phyloP scores from a whole-genome alignment of 352 stramenopile species.

The Globisporangium lucens region DNA sequence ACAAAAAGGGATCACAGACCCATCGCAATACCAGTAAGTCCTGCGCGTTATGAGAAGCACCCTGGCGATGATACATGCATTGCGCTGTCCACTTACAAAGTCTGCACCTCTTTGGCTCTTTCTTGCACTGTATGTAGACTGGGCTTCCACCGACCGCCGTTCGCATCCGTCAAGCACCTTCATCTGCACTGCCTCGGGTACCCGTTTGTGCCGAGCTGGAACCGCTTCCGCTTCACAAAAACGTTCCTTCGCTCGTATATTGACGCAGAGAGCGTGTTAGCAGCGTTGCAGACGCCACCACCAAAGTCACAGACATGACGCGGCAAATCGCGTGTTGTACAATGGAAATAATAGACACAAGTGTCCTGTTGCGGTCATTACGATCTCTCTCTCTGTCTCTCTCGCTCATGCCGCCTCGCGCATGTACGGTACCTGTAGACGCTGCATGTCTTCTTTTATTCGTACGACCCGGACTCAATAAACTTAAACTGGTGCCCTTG shows the following conservation, averaged over 20 bases:
- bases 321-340: not conserved
- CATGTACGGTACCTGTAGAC: not conserved
- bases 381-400: not conserved
- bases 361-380: not conserved
- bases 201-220: conserved; percentile 61
- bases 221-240: conserved; percentile 55
- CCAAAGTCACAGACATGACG: conserved; percentile 1
- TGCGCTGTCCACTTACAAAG: not conserved
- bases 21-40: conserved; percentile 31
- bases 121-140: conserved; percentile 28
- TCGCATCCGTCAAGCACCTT: conserved; percentile 67
- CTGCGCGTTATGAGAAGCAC: not conserved
- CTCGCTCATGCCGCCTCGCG: not conserved
- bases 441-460: conserved; percentile 20
- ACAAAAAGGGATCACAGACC: conserved; percentile 34
- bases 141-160: conserved; percentile 69
- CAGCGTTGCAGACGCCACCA: conserved; percentile 19
- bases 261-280: conserved; percentile 41
- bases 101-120: not conserved
- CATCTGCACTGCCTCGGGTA: conserved; percentile 71
- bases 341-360: conserved; percentile 2
- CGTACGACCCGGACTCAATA: conserved; percentile 79
- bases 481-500: conserved; percentile 83
- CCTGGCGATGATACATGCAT: not conserved
- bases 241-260: conserved; percentile 57